Conservation (phyloP, 202 grass and related monocot species). For the Cymbopogon flexuosus region DNA sequence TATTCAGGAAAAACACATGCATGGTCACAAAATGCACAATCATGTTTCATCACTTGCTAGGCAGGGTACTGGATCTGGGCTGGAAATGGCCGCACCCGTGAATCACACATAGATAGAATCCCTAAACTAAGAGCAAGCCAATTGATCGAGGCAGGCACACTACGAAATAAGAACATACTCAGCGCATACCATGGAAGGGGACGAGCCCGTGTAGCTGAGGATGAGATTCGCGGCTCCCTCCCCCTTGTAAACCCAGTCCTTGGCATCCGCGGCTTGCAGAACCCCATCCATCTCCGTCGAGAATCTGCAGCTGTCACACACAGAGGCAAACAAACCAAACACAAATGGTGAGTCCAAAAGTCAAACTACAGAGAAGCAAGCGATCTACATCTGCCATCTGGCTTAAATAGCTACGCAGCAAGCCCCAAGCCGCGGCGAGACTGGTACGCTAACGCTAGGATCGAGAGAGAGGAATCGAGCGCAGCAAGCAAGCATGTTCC, state of each 20-base stretch:
- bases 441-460: neutral
- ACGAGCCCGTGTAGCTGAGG: conserved; percentile 65
- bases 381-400: neutral
- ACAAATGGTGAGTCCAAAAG: neutral
- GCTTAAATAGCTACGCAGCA: neutral
- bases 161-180: neutral
- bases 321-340: neutral
- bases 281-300: conserved; percentile 40
- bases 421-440: neutral
- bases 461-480: neutral
- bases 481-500: neutral
- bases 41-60: neutral
- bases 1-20: neutral
- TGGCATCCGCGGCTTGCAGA: conserved; percentile 44
- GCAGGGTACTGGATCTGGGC: neutral
- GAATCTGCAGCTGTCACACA: neutral
- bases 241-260: conserved; percentile 90
- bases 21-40: neutral
- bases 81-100: neutral
- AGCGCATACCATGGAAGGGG: conserved; percentile 60
- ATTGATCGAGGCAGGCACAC: neutral
- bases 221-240: conserved; percentile 90
- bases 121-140: neutral
- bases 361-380: neutral
- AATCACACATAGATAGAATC: neutral